Evolutionary conservation across 352 stramenopile genomes (phyloP), one percentile per base, ranked within the genome.

Genomic region (Phytopythium ostracodes): DNA sequence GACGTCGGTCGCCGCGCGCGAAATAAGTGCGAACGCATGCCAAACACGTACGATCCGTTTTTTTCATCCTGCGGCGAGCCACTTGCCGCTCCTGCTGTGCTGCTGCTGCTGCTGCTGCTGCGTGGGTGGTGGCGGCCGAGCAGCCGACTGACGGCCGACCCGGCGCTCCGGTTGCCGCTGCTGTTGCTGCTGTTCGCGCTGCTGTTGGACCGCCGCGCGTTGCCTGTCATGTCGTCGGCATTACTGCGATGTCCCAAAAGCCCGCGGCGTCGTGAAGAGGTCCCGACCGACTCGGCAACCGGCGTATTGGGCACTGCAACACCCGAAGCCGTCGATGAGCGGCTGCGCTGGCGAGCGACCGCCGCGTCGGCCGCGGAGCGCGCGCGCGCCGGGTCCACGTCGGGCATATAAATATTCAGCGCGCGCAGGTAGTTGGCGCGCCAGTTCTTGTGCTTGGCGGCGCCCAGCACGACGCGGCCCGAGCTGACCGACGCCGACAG

Each of bases 401-500:
- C 81, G 17, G 75, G 72, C 35, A 76, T 72, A 59, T 76, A 84
- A 57, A 92, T 90, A 59, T 92, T 89, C 22, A 92, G 71, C n/a
- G 80, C 80, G 56, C 75, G 80, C 33, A 92, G 65, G 64, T 92
- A 92, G 68, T 88, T 92, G 53, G 75, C 80, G 25, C 83, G 75
- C 83, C 83, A 92, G 64, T 85, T 88, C 68, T 88, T 78, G 59
- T 73, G 72, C 63, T 68, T 74, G 53, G 69, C 70, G 50, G 60
- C 60, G 40, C 46, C 65, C 2, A 76, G 40, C 27, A 68, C 63
- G 63, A 68, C 59, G 11, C 60, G 57, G 27, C 73, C 64, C 44
- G 62, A 71, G 51, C 49, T 70, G 20, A 59, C 31, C 38, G 46
- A 44, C 36, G 29, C 68, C 31, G 58, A 53, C 47, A 72, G 66